Evolutionary conservation across 2,329 filamentous ascomycete genomes (phyloP).

Genomic region (Tolypocladium pustulatum): DNA sequence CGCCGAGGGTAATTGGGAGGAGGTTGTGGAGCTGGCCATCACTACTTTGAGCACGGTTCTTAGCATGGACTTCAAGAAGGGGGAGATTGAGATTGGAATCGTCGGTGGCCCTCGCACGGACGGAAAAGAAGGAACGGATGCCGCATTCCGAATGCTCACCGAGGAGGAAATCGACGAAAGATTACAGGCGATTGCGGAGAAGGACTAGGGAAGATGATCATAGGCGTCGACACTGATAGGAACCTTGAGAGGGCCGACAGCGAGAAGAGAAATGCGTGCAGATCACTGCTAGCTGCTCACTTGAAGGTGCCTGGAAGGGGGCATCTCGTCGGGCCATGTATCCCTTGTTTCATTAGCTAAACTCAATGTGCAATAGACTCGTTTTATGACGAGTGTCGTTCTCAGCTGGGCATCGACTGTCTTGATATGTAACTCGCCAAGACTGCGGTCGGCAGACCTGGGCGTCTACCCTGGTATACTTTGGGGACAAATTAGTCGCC

Average conservation of each 20-base stretch:
- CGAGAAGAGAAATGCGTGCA: neutral
- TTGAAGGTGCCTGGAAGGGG: neutral
- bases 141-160: constrained; percentile 76
- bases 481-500: too few species aligned
- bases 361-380: constrained; percentile 1
- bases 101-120: constrained; percentile 79
- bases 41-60: constrained; percentile 90
- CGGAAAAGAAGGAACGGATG: constrained; percentile 71
- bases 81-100: constrained; percentile 95
- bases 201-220: constrained; percentile 56
- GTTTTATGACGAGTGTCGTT: neutral
- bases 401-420: too few species aligned
- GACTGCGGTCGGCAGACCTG: too few species aligned
- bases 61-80: constrained; percentile 99
- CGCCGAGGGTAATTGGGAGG: constrained; percentile 88
- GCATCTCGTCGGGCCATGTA: neutral
- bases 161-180: constrained; percentile 98
- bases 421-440: too few species aligned
- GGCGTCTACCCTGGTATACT: too few species aligned
- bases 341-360: neutral
- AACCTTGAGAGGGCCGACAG: neutral
- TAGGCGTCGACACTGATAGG: neutral
- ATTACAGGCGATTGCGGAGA: constrained; percentile 95
- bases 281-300: neutral
- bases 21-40: constrained; percentile 95